A percentile compares a stretch with the other conserved stretches of the same genome.
Evolutionary conservation across 768 basidiomycete genomes (phyloP).

Genomic region (Leccinellum albellum): DNA sequence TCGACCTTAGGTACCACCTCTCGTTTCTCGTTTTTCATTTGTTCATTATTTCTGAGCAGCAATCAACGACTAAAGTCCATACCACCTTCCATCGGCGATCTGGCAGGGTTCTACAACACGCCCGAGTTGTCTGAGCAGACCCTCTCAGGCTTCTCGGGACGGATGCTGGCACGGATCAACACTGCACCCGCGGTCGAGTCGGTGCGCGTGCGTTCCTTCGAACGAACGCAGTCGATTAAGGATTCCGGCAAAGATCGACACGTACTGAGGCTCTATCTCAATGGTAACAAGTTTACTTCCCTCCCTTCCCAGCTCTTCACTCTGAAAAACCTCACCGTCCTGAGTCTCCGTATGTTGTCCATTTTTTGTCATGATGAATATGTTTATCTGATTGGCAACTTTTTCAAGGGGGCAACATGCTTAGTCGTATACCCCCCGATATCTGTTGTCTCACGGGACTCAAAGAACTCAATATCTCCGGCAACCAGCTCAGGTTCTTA

Average conservation of each 20-base stretch:
- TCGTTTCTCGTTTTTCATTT: conserved; percentile 5
- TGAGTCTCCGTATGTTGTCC: conserved; percentile 57
- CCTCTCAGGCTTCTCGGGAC: conserved; percentile 18
- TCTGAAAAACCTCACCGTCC: conserved; percentile 53
- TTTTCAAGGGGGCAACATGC: conserved; percentile 49
- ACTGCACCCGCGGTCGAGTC: conserved; percentile 33
- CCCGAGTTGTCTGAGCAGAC: conserved; percentile 33
- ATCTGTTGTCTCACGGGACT: conserved; percentile 53
- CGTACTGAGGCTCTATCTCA: conserved; percentile 55
- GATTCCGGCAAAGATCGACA: conserved; percentile 41
- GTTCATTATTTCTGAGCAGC: conserved; percentile 27
- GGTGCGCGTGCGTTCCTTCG: conserved; percentile 20
- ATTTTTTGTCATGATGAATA: neutral
- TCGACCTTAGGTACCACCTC: conserved; percentile 51
- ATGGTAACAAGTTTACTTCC: conserved; percentile 46
- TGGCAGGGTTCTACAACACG: conserved; percentile 45
- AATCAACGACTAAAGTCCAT: conserved; percentile 44
- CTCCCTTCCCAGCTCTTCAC: conserved; percentile 58
- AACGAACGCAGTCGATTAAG: conserved; percentile 25
- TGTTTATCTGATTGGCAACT: neutral
- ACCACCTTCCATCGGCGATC: conserved; percentile 43
- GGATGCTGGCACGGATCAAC: conserved; percentile 32
- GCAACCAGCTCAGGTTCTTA: conserved; percentile 55
- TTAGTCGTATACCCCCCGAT: conserved; percentile 60
- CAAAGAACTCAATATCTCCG: conserved; percentile 56